These are phyloP conservation scores for Aegilops sharonensis DNA, from an alignment of 176 grass and related monocot species.

Conservation along the genomic window DNA sequence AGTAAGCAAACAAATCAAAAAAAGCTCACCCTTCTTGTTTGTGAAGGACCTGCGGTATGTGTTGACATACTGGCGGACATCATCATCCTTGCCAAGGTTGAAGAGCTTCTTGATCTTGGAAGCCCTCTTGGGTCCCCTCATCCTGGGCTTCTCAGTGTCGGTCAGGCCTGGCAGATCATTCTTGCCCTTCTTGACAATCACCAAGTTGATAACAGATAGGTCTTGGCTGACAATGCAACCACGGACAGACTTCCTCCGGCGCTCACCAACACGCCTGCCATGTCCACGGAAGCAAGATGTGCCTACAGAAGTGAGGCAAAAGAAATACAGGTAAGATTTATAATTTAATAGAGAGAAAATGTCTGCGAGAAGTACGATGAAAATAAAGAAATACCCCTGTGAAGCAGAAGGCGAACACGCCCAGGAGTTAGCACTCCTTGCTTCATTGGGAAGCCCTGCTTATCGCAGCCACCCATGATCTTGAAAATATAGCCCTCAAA, in stretches of 20 bases:
- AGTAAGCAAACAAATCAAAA: not conserved
- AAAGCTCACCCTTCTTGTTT: conserved; percentile 67
- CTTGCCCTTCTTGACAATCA: conserved; percentile 94
- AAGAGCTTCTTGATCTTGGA: conserved; percentile 98
- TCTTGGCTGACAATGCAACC: conserved; percentile 95
- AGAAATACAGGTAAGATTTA: not conserved
- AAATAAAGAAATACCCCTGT: conserved; percentile 56
- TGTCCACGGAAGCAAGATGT: conserved; percentile 91
- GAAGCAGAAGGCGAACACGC: conserved; percentile 80
- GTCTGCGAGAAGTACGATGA: not conserved
- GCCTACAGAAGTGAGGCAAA: conserved; percentile 34
- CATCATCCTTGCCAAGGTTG: conserved; percentile 88
- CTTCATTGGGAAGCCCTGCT: conserved; percentile 96
- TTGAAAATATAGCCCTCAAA: conserved; percentile 92
- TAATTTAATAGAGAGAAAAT: not conserved
- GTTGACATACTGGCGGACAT: conserved; percentile 95
- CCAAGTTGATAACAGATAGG: conserved; percentile 84
- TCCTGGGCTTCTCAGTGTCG: conserved; percentile 89
- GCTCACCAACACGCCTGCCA: conserved; percentile 83
- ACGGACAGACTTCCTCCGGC: conserved; percentile 86
- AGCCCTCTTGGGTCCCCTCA: conserved; percentile 97
- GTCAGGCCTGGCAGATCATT: conserved; percentile 81
- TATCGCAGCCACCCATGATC: conserved; percentile 93
- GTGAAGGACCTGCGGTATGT: conserved; percentile 91
- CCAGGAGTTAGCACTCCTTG: conserved; percentile 83